Percentiles rank a stretch among this genome's conserved stretches.
Evolutionary conservation across 225 moss, liverwort and hornwort species (phyloP).

Genomic region (Ulota crispa): DNA sequence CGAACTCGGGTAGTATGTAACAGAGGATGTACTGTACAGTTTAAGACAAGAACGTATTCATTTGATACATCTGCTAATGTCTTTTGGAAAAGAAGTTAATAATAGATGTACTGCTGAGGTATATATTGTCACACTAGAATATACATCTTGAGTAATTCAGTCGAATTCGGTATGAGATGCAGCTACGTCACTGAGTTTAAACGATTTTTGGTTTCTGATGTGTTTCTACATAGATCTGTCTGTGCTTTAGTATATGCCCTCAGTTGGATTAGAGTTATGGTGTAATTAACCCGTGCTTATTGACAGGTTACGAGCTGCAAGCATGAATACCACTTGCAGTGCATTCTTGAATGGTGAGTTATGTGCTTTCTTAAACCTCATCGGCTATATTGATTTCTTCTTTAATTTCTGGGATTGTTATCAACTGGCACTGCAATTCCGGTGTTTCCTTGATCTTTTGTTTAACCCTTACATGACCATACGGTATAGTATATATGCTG

Average conservation of each 20-base stretch:
- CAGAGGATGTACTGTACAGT: not conserved
- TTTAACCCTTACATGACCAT: too few relatives aligned
- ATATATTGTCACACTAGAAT: not conserved
- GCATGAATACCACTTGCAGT: conserved; percentile 87
- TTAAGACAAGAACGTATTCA: not conserved
- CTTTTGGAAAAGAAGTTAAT: not conserved
- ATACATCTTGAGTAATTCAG: not conserved
- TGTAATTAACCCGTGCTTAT: conserved; percentile 6
- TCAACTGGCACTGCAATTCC: not conserved
- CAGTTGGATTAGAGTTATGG: not conserved
- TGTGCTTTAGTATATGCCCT: not conserved
- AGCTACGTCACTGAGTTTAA: not conserved
- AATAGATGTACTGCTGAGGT: not conserved
- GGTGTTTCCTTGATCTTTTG: not conserved
- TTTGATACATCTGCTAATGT: not conserved
- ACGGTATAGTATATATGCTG: too few relatives aligned
- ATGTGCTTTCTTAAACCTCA: not conserved
- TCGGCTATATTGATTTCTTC: not conserved
- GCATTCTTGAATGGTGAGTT: conserved; percentile 83
- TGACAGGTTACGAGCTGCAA: conserved; percentile 72
- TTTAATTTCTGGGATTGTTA: not conserved
- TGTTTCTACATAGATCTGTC: not conserved
- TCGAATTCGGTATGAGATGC: not conserved
- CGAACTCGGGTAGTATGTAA: not conserved
- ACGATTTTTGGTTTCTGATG: not conserved